phyloP scores from a whole-genome alignment of 495 filamentous ascomycete genomes.

The Tirmania nivea region DNA sequence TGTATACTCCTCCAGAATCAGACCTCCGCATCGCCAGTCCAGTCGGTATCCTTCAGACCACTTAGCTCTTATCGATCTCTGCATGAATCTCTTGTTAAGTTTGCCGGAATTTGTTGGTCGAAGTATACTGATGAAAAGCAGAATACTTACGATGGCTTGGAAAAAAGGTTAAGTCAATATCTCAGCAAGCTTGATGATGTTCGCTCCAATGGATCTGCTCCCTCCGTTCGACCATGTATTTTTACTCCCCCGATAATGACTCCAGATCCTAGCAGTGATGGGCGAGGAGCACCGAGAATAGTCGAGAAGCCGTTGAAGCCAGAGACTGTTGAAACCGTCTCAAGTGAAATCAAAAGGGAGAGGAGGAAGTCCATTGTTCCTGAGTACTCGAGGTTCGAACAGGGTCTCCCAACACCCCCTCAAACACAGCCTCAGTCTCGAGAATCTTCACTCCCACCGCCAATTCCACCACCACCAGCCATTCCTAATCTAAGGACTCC shows the following conservation, averaged over 20 bases:
- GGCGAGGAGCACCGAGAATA: neutral
- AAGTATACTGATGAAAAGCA: conserved; percentile 18
- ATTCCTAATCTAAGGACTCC: neutral
- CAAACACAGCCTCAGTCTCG: neutral
- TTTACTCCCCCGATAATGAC: conserved; percentile 8
- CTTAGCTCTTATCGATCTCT: conserved; percentile 16
- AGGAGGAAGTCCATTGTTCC: neutral
- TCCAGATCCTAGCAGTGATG: conserved; percentile 1
- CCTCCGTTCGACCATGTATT: conserved; percentile 7
- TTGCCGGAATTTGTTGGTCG: conserved; percentile 13
- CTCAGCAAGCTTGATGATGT: conserved; percentile 3
- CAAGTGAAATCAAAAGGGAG: neutral
- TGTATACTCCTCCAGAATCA: conserved; percentile 20
- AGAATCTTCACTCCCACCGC: neutral
- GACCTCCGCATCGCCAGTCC: conserved; percentile 10
- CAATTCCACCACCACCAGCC: neutral
- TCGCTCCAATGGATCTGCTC: conserved; percentile 2
- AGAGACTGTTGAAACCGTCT: neutral
- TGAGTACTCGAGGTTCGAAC: neutral
- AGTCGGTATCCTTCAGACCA: conserved; percentile 17
- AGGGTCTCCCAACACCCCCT: neutral
- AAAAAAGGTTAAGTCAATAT: conserved; percentile 7
- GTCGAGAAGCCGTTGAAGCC: neutral
- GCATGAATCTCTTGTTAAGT: conserved; percentile 12
- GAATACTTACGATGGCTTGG: conserved; percentile 14